Evolutionary conservation across 176 grass and related monocot species (phyloP).

Genomic region (Juncus inflexus): DNA sequence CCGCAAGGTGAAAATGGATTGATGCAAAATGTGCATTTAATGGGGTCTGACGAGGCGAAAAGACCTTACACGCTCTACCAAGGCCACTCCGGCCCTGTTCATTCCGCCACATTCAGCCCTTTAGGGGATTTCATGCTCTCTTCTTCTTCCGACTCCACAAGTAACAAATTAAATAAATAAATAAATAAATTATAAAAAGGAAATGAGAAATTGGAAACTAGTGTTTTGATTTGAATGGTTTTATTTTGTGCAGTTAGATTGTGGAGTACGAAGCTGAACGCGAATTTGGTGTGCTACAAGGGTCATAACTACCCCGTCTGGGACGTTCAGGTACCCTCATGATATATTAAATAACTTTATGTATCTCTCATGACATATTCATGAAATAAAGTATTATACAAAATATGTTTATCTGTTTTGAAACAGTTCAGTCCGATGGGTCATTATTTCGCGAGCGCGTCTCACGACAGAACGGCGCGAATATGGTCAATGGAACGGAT

Average conservation of each 20-base stretch:
- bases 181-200: neutral
- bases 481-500: slow-evolving; percentile 99
- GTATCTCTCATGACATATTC: neutral
- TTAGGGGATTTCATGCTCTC: slow-evolving; percentile 91
- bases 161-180: slow-evolving; percentile 35
- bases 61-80: slow-evolving; percentile 72
- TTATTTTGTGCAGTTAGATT: slow-evolving; percentile 67
- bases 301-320: slow-evolving; percentile 97
- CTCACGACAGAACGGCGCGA: slow-evolving; percentile 95
- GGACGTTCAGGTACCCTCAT: slow-evolving; percentile 51
- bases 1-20: slow-evolving; percentile 55
- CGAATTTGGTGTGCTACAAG: slow-evolving; percentile 95
- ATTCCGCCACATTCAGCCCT: slow-evolving; percentile 79
- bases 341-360: neutral
- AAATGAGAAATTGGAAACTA: neutral
- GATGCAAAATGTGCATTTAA: slow-evolving; percentile 42
- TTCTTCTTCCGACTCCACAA: slow-evolving; percentile 88
- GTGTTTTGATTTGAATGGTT: slow-evolving; percentile 1
- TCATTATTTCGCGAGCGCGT: slow-evolving; percentile 97
- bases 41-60: slow-evolving; percentile 54
- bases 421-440: slow-evolving; percentile 92
- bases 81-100: slow-evolving; percentile 91
- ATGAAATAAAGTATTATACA: neutral
- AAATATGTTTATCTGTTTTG: slow-evolving; percentile 11
- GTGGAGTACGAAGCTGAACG: slow-evolving; percentile 90